Evolutionary conservation across 2,329 filamentous ascomycete genomes (phyloP).

Genomic region (Trichoderma harzianum): DNA sequence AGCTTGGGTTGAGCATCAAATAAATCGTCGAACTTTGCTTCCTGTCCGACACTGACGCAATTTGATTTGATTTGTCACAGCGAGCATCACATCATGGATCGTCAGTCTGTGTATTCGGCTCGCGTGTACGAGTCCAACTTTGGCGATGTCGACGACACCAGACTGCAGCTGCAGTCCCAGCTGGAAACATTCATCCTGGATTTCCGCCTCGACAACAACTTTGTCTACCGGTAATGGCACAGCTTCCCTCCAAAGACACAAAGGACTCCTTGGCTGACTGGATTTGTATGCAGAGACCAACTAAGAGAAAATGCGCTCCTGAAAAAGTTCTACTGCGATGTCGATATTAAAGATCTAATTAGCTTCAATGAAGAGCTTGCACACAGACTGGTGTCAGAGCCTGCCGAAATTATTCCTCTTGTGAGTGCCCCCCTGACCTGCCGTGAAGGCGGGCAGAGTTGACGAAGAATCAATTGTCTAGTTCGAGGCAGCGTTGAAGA

Average conservation of each 20-base stretch:
- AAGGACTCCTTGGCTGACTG: slow-evolving; percentile 1
- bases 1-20: not conserved
- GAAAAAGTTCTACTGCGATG: slow-evolving; percentile 92
- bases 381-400: slow-evolving; percentile 83
- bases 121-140: slow-evolving; percentile 71
- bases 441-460: not conserved
- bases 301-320: slow-evolving; percentile 90
- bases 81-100: slow-evolving; percentile 62
- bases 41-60: not conserved
- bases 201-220: slow-evolving; percentile 90
- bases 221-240: slow-evolving; percentile 75
- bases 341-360: slow-evolving; percentile 93
- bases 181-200: slow-evolving; percentile 89
- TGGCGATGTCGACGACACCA: slow-evolving; percentile 64
- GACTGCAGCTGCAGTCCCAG: slow-evolving; percentile 70
- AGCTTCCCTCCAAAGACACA: not conserved
- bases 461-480: slow-evolving; percentile 34
- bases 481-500: slow-evolving; percentile 88
- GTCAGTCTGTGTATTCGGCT: slow-evolving; percentile 79
- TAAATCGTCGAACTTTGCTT: too few species aligned
- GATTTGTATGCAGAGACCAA: slow-evolving; percentile 67
- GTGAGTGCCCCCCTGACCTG: slow-evolving; percentile 45
- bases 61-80: slow-evolving; percentile 21
- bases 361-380: slow-evolving; percentile 95
- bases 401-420: slow-evolving; percentile 86